Conservation (phyloP, 352 stramenopile species). For the Globisporangium abappressorium region DNA sequence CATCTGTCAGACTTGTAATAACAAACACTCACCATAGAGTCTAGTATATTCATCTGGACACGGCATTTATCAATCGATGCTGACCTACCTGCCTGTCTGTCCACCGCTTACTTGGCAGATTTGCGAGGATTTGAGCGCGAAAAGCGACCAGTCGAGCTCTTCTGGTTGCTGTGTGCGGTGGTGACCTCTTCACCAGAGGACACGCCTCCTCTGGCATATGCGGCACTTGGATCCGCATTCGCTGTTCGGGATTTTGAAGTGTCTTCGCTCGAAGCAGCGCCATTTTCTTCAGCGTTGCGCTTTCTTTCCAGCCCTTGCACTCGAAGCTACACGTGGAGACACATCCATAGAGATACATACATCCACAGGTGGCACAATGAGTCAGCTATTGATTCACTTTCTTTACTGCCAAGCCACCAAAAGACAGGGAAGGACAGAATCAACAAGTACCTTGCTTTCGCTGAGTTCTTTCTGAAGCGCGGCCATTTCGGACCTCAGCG, state of each 20-base stretch:
- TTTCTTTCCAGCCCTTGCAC: constrained; percentile 33
- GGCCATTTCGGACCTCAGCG: constrained; percentile 48
- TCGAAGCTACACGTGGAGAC: constrained; percentile 20
- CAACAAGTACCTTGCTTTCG: constrained; percentile 47
- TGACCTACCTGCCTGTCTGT: not conserved
- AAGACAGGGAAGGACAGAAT: not conserved
- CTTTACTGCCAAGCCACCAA: not conserved
- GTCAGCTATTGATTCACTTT: not conserved
- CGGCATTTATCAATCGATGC: not conserved
- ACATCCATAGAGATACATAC: not conserved
- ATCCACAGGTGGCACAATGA: not conserved
- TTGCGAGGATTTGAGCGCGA: constrained; percentile 8
- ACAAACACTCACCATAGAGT: not conserved
- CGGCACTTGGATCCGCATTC: not conserved
- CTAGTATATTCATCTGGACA: constrained; percentile 13
- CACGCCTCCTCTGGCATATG: not conserved
- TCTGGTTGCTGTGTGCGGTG: not conserved
- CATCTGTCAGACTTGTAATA: not conserved
- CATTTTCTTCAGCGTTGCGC: not conserved
- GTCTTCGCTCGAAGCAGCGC: not conserved
- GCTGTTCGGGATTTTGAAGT: not conserved
- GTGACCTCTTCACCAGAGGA: constrained; percentile 7
- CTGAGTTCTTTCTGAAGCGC: constrained; percentile 60
- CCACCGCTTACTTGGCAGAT: constrained; percentile 7
- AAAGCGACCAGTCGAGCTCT: constrained; percentile 8